A percentile compares a stretch with the other conserved stretches of the same genome.
Evolutionary conservation across 2,329 filamentous ascomycete genomes (phyloP).

Genomic region (Colletotrichum navitas): DNA sequence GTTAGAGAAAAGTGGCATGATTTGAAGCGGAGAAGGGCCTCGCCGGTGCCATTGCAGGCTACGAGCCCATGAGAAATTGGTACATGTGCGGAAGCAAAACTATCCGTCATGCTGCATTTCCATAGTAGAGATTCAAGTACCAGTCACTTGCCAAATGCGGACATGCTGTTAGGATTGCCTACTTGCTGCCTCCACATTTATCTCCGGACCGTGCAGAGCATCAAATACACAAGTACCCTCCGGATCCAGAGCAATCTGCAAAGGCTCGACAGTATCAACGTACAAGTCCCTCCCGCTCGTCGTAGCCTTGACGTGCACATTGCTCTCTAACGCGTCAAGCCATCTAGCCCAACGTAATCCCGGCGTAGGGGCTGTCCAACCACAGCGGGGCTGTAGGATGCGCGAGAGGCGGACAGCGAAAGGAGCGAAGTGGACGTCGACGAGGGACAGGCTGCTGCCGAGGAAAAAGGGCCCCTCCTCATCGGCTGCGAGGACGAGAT

Average conservation of each 20-base stretch:
- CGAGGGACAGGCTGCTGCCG: constrained; percentile 65
- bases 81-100: neutral
- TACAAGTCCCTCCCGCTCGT: constrained; percentile 71
- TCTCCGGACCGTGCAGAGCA: neutral
- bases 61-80: constrained; percentile 11
- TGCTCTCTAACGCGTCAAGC: constrained; percentile 76
- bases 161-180: neutral
- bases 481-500: constrained; percentile 62
- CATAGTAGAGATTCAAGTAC: neutral
- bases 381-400: constrained; percentile 73
- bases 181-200: no score
- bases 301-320: constrained; percentile 74
- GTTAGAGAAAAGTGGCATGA: constrained; percentile 58
- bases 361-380: constrained; percentile 73
- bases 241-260: constrained; percentile 35
- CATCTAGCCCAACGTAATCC: constrained; percentile 75
- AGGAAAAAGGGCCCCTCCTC: constrained; percentile 77
- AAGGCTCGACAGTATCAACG: constrained; percentile 70
- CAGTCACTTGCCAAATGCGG: neutral
- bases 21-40: constrained; percentile 51
- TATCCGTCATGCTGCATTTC: neutral
- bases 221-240: constrained; percentile 24
- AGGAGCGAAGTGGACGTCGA: constrained; percentile 81
- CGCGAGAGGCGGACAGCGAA: constrained; percentile 78
- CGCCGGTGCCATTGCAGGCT: constrained; percentile 20